These are phyloP conservation scores for Starmerella vaccinii DNA, from an alignment of 805 yeast species.

Conservation along the genomic window DNA sequence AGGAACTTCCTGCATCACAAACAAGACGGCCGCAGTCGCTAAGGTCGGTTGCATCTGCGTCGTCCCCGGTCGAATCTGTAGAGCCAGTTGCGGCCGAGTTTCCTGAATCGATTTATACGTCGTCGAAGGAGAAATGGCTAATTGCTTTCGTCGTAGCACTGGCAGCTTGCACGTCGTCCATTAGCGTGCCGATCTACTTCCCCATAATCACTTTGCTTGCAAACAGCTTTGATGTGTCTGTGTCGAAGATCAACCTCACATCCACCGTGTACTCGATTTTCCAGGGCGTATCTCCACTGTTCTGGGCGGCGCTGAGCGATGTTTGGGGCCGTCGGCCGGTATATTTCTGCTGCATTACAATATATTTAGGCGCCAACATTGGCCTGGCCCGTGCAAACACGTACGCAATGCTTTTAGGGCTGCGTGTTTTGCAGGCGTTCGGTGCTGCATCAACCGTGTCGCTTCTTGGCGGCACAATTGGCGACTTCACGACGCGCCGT, in stretches of 20 bases:
- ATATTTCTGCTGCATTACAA: conserved; percentile 42
- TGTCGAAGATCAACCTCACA: conserved; percentile 54
- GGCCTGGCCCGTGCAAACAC: conserved; percentile 52
- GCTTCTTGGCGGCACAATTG: conserved; percentile 57
- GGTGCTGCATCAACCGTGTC: conserved; percentile 71
- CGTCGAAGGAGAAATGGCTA: conserved; percentile 16
- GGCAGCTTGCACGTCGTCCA: conserved; percentile 38
- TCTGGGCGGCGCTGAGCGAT: conserved; percentile 63
- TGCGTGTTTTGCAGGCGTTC: conserved; percentile 67
- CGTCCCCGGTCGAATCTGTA: not conserved
- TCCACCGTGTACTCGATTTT: conserved; percentile 66
- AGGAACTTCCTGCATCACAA: too few relatives aligned
- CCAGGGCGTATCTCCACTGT: conserved; percentile 68
- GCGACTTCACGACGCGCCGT: conserved; percentile 56
- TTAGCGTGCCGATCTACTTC: conserved; percentile 68
- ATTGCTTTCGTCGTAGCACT: conserved; percentile 14
- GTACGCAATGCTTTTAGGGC: conserved; percentile 52
- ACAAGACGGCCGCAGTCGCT: too few relatives aligned
- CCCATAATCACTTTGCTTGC: conserved; percentile 61
- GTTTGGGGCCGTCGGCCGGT: conserved; percentile 63
- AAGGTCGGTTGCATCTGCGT: not conserved
- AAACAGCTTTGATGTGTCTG: conserved; percentile 43
- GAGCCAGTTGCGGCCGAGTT: conserved; percentile 6
- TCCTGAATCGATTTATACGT: conserved; percentile 14
- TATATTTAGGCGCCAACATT: conserved; percentile 52